Percentiles rank a stretch among this genome's conserved stretches.
These are phyloP conservation scores for Tilletiopsis washingtonensis DNA, from an alignment of 1,284 basidiomycete species.

Conservation along the genomic window DNA sequence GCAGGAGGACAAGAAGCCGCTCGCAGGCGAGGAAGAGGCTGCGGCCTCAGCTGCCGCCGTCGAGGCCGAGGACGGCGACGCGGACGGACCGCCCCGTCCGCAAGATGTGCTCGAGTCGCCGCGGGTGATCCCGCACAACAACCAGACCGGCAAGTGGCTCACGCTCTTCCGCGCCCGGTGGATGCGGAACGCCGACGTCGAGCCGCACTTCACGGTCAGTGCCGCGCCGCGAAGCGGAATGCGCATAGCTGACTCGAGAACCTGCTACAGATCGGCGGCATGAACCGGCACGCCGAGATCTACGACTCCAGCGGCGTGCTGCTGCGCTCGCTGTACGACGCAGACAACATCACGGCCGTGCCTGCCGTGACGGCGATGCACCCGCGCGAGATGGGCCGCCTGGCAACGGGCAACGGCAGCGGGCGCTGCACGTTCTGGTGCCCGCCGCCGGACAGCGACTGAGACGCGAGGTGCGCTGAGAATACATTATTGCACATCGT, in stretches of 20 bases:
- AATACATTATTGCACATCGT: no score
- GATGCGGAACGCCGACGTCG: conserved; percentile 27
- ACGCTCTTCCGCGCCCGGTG: conserved; percentile 43
- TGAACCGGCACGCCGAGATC: conserved; percentile 40
- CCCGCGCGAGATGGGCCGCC: conserved; percentile 11
- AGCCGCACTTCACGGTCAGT: conserved; percentile 31
- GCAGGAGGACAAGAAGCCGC: conserved; percentile 7
- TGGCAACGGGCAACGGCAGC: conserved; percentile 5
- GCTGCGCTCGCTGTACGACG: conserved; percentile 33
- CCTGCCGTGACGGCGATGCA: conserved; percentile 43
- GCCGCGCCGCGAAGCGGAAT: neutral
- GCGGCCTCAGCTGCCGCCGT: neutral
- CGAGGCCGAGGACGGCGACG: neutral
- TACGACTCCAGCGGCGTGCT: conserved; percentile 29
- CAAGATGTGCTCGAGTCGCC: conserved; percentile 21
- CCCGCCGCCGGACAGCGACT: no score
- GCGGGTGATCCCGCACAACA: conserved; percentile 35
- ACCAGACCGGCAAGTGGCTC: conserved; percentile 45
- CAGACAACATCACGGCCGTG: conserved; percentile 39
- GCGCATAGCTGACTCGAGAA: neutral
- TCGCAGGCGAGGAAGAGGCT: conserved; percentile 13
- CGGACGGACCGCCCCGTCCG: conserved; percentile 1
- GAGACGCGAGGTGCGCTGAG: no score
- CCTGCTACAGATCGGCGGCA: conserved; percentile 26
- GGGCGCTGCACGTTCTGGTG: conserved; percentile 8